A percentile compares a stretch with the other conserved stretches of the same genome.
Evolutionary conservation across 2,329 filamentous ascomycete genomes (phyloP).

Genomic region (Orbilia blumenaviensis): DNA sequence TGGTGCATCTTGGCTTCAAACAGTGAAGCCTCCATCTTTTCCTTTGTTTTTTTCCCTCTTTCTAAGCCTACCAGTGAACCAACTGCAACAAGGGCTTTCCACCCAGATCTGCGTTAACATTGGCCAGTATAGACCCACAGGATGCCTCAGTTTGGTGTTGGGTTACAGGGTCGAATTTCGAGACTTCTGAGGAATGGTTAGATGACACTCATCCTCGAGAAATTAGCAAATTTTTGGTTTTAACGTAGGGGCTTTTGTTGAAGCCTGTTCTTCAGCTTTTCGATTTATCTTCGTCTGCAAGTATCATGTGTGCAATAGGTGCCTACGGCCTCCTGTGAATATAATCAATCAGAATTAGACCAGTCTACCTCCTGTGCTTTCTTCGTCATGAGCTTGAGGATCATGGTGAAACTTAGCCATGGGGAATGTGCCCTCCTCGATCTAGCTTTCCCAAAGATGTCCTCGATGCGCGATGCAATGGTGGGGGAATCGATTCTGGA

Average conservation of each 20-base stretch:
- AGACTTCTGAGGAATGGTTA: slow-evolving; percentile 52
- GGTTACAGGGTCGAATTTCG: slow-evolving; percentile 44
- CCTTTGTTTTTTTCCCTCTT: slow-evolving; percentile 38
- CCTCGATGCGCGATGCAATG: slow-evolving; percentile 20
- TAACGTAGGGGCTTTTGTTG: slow-evolving; percentile 51
- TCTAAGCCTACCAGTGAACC: slow-evolving; percentile 20
- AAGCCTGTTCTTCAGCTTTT: slow-evolving; percentile 51
- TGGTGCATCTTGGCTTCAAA: slow-evolving; percentile 46
- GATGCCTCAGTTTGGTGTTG: slow-evolving; percentile 52
- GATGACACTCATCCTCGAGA: slow-evolving; percentile 52
- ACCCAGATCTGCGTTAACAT: slow-evolving; percentile 53
- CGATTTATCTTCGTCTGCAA: slow-evolving; percentile 42
- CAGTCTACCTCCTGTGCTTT: slow-evolving; percentile 42
- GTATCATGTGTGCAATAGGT: slow-evolving; percentile 51
- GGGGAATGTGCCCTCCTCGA: slow-evolving; percentile 48
- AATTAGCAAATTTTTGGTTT: slow-evolving; percentile 52
- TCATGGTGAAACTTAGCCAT: slow-evolving; percentile 43
- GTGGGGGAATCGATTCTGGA: slow-evolving; percentile 52
- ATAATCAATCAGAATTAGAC: slow-evolving; percentile 41
- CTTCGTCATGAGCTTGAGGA: slow-evolving; percentile 40
- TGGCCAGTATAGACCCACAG: slow-evolving; percentile 48
- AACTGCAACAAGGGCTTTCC: slow-evolving; percentile 50
- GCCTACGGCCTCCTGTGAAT: slow-evolving; percentile 52
- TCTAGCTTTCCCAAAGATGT: slow-evolving; percentile 19
- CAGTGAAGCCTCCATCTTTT: slow-evolving; percentile 10